Conservation (phyloP, 1,284 basidiomycete genomes). For the Kalmanozyma brasiliensis region DNA sequence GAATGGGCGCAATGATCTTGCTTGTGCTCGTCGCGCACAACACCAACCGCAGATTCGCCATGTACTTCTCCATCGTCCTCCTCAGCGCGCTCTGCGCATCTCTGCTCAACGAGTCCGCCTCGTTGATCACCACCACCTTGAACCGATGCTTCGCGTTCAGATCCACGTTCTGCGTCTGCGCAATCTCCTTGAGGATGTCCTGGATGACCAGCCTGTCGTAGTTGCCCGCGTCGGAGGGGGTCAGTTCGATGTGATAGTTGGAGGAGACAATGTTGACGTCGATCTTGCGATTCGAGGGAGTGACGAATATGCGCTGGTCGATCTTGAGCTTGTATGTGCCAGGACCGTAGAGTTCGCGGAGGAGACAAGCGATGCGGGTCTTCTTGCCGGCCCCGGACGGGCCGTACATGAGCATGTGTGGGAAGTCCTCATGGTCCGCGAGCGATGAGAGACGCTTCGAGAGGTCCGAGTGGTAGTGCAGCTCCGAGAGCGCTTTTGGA, state of each 20-base stretch:
- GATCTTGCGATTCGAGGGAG: slow-evolving; percentile 91
- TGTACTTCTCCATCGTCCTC: slow-evolving; percentile 98
- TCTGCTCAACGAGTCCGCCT: slow-evolving; percentile 91
- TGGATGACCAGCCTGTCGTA: slow-evolving; percentile 96
- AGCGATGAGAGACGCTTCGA: slow-evolving; percentile 83
- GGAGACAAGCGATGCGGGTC: slow-evolving; percentile 83
- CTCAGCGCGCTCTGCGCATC: slow-evolving; percentile 97
- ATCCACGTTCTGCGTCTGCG: slow-evolving; percentile 98
- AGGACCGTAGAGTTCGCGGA: slow-evolving; percentile 88
- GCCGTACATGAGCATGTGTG: slow-evolving; percentile 97
- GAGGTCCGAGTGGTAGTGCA: slow-evolving; percentile 88
- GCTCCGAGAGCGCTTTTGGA: slow-evolving; percentile 82
- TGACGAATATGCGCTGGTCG: slow-evolving; percentile 94
- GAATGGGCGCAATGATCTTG: slow-evolving; percentile 95
- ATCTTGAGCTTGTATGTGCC: slow-evolving; percentile 98
- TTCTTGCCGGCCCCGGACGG: slow-evolving; percentile 98
- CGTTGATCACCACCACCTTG: slow-evolving; percentile 99
- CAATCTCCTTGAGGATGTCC: slow-evolving; percentile 97
- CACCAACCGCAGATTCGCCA: slow-evolving; percentile 95
- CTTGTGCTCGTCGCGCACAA: slow-evolving; percentile 97
- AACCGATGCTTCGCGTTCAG: slow-evolving; percentile 93
- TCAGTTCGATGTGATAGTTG: slow-evolving; percentile 96
- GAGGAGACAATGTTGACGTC: slow-evolving; percentile 93
- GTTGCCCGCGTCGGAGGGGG: slow-evolving; percentile 95
- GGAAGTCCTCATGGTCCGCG: slow-evolving; percentile 77